These are phyloP conservation scores for Fraxinus xanthoxyloides DNA, from an alignment of 305 asterid genomes.

Conservation along the genomic window DNA sequence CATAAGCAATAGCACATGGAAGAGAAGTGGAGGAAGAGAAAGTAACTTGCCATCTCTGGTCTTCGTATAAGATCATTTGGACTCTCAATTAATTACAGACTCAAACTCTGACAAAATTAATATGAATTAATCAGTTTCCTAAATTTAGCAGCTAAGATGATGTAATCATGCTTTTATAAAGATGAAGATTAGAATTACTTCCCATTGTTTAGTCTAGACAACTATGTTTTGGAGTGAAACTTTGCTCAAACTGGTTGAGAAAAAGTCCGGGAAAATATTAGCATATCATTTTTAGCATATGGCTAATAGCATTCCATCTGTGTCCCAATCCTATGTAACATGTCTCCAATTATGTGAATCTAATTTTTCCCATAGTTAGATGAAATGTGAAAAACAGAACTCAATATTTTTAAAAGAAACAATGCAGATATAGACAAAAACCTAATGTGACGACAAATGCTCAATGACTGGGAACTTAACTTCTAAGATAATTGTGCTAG, in stretches of 20 bases:
- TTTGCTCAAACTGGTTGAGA: not conserved
- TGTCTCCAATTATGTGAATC: not conserved
- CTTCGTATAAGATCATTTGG: not conserved
- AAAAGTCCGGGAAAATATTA: not conserved
- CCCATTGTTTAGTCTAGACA: not conserved
- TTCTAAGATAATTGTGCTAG: conserved; percentile 6
- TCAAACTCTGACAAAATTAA: not conserved
- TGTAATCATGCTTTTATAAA: not conserved
- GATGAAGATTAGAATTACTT: not conserved
- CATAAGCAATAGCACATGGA: not conserved
- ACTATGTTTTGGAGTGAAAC: not conserved
- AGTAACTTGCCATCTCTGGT: not conserved
- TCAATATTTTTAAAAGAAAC: not conserved
- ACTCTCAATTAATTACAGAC: not conserved
- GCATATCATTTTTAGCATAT: not conserved
- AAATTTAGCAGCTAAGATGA: not conserved
- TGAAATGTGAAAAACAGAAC: not conserved
- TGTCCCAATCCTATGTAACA: conserved; percentile 3
- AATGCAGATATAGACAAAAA: not conserved
- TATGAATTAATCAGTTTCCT: not conserved
- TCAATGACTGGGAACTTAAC: conserved; percentile 2
- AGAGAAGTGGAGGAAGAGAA: not conserved
- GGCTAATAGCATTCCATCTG: not conserved
- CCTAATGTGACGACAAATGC: conserved; percentile 4
- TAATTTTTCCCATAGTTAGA: not conserved